Evolutionary conservation across 169 alveolate species (phyloP).

Genomic region (Perkinsus olseni): DNA sequence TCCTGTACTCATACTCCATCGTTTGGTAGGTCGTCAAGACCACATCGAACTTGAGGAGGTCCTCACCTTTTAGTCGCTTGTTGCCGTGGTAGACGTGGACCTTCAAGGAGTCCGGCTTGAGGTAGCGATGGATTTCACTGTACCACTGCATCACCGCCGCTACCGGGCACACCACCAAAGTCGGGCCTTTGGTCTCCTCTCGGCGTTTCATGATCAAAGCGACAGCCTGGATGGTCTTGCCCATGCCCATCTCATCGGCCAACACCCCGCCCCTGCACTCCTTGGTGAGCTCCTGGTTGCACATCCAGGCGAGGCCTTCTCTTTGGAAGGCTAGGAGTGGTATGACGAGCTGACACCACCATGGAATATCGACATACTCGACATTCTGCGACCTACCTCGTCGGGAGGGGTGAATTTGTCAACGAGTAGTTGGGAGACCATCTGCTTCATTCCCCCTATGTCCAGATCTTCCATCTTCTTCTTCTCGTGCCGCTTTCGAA

Average conservation of each 20-base stretch:
- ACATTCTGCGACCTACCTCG: not conserved
- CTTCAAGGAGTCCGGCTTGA: conserved; percentile 40
- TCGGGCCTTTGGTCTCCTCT: conserved; percentile 35
- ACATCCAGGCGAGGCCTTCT: conserved; percentile 69
- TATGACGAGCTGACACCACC: not conserved
- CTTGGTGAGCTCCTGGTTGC: conserved; percentile 46
- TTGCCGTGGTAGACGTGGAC: conserved; percentile 57
- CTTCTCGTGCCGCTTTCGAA: not conserved
- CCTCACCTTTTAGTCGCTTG: conserved; percentile 35
- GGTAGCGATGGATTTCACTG: conserved; percentile 50
- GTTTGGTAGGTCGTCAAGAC: conserved; percentile 59
- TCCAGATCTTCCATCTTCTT: not conserved
- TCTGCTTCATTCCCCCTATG: not conserved
- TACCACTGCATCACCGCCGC: conserved; percentile 69
- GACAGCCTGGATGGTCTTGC: conserved; percentile 51
- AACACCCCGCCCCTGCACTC: conserved; percentile 51
- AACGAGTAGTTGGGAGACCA: not conserved
- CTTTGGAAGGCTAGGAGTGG: conserved; percentile 27
- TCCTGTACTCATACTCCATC: conserved; percentile 52
- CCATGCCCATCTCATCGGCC: conserved; percentile 81
- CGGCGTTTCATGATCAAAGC: conserved; percentile 17
- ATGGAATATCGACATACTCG: not conserved
- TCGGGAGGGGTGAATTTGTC: not conserved
- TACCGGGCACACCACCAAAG: conserved; percentile 57
- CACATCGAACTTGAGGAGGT: conserved; percentile 48